A percentile compares a stretch with the other conserved stretches of the same genome.
These are phyloP conservation scores for Lathyrus aphaca DNA, from an alignment of 306 rosid species.

Conservation along the genomic window DNA sequence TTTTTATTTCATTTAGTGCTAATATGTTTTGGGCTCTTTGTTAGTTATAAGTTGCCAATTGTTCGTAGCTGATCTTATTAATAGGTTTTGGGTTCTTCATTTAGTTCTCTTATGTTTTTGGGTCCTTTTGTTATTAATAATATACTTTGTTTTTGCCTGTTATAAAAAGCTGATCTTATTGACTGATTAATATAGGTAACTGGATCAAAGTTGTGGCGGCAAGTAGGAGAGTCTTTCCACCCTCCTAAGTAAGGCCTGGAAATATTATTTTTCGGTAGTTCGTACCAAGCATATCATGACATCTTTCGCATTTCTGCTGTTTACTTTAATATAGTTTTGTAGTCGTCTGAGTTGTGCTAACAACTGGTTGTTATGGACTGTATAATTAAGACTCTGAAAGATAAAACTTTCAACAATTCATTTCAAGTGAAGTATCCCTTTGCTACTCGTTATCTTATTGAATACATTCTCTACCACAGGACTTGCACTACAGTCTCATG, in stretches of 20 bases:
- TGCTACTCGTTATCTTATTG: slow-evolving; percentile 30
- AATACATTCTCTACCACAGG: slow-evolving; percentile 55
- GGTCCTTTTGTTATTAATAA: background rate
- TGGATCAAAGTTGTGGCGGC: slow-evolving; percentile 82
- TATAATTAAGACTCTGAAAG: background rate
- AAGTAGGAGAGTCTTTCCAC: slow-evolving; percentile 91
- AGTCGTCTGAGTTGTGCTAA: background rate
- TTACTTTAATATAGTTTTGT: slow-evolving; percentile 10
- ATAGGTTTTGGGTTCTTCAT: slow-evolving; percentile 12
- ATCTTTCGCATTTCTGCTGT: slow-evolving; percentile 23
- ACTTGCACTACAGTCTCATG: slow-evolving; percentile 92
- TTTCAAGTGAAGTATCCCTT: slow-evolving; percentile 25
- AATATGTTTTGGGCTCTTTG: slow-evolving; percentile 26
- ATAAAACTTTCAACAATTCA: slow-evolving; percentile 1
- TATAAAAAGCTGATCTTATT: slow-evolving; percentile 21
- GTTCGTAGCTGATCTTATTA: too few species aligned
- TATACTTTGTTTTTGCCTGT: background rate
- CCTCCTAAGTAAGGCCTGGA: slow-evolving; percentile 76
- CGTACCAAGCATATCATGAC: slow-evolving; percentile 23
- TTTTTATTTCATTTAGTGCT: slow-evolving; percentile 9
- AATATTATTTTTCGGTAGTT: slow-evolving; percentile 24
- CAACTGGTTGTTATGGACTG: slow-evolving; percentile 2
- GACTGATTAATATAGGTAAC: slow-evolving; percentile 63
- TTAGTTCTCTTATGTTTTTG: slow-evolving; percentile 3
- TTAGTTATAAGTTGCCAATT: too few species aligned